Conservation (phyloP, 176 grass and related monocot genomes). For the Coix lacrymajobi region DNA sequence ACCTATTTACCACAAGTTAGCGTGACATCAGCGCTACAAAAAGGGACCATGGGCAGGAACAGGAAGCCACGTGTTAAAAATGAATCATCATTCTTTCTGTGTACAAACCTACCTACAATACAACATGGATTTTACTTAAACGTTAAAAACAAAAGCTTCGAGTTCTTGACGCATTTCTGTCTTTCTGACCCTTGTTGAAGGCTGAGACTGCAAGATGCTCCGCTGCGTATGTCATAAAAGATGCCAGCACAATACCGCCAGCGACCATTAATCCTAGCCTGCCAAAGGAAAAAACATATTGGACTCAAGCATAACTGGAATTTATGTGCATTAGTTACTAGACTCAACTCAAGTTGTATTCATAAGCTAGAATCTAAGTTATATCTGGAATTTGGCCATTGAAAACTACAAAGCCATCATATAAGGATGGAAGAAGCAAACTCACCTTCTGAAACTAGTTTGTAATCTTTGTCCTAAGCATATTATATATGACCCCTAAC, state of each 20-base stretch:
- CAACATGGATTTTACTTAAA: slow-evolving; percentile 30
- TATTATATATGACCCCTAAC: background rate
- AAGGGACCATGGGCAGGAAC: background rate
- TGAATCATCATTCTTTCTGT: background rate
- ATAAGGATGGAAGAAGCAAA: background rate
- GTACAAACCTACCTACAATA: slow-evolving; percentile 26
- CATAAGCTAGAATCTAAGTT: background rate
- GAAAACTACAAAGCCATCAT: background rate
- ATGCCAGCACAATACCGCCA: slow-evolving; percentile 49
- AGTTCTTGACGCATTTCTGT: slow-evolving; percentile 34
- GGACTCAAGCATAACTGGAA: background rate
- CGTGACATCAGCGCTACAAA: slow-evolving; percentile 23
- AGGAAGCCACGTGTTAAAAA: background rate
- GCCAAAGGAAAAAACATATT: slow-evolving; percentile 27
- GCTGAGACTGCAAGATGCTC: slow-evolving; percentile 65
- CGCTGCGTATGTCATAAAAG: slow-evolving; percentile 67
- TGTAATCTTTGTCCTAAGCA: background rate
- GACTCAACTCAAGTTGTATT: background rate
- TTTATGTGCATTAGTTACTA: background rate
- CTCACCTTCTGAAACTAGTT: background rate
- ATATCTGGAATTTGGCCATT: background rate
- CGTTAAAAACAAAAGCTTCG: slow-evolving; percentile 40
- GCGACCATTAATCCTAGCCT: slow-evolving; percentile 73
- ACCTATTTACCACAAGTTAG: slow-evolving; percentile 23
- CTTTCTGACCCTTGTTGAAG: slow-evolving; percentile 61